Base-by-base conservation (phyloP, 2,329 filamentous ascomycete genomes). In the Colletotrichum aenigma region DNA sequence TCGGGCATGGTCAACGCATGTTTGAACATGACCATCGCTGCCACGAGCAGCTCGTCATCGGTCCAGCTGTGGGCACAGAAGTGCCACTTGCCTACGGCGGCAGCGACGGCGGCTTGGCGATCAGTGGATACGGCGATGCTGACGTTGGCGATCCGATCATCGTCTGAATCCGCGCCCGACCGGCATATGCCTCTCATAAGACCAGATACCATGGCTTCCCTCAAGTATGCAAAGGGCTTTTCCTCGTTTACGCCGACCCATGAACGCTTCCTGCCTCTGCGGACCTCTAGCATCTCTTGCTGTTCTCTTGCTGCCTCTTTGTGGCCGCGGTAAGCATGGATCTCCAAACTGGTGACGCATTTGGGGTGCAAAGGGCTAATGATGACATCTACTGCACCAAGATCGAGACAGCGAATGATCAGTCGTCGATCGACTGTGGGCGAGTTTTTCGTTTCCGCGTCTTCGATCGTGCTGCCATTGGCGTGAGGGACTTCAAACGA, bases 181-280 rank as follows among this genome's bases (percentile, higher is more conserved):
- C 94, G 94, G 84, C 96, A 98, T 70, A 98, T 98, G 48, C 95
- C 93, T 80, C 93, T 94, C 94, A 98, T 97, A 73, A 98, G 89
- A 72, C 93, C 93, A 2, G 95, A 97, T 7, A 98, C 96, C 95
- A 98, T 98, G 66, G 94, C 95, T 86, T 98, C 96, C 76, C 96
- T 91, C 70, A 98, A 86, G 85, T 98, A 98, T 18, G 95, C 93
- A 85, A 96, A 98, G 2, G 96, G 95, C 82, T 96, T 94, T 79
- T 95, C 91, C 79, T 96, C 94, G 81, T 95, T 92, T 13, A 97
- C 90, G 30, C 96, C 96, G 56, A 98, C 95, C 96, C 96, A 98
- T 0, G 96, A 98, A 69, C 95, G 91, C 84, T 97, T 97, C 71
- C 96, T 91, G 60, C 93, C 92, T 79, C 93, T 92, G 81, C 93